Percentiles rank a stretch among this genome's conserved stretches.
phyloP scores from a whole-genome alignment of 257 asterid genomes.

The Scutellaria baicalensis region DNA sequence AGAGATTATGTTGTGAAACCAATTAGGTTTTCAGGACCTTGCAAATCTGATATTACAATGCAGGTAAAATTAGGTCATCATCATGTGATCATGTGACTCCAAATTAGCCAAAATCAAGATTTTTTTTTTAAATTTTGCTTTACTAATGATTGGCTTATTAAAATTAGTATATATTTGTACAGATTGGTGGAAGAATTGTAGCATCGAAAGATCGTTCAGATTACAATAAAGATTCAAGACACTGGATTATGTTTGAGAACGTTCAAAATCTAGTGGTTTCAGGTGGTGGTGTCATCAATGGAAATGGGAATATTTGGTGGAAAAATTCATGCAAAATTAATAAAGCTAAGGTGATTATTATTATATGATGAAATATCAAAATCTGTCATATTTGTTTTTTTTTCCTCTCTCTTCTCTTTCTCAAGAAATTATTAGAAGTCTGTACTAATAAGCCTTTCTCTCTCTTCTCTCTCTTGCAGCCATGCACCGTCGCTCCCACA shows the following conservation, averaged over 20 bases:
- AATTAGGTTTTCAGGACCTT: conserved; percentile 52
- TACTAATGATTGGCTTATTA: too few relatives aligned
- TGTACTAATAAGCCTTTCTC: not conserved
- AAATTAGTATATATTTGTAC: not conserved
- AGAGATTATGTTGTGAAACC: conserved; percentile 36
- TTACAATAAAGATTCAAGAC: conserved; percentile 38
- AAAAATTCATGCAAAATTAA: conserved; percentile 69
- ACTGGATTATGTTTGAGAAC: conserved; percentile 48
- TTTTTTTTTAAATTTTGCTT: too few relatives aligned
- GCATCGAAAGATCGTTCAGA: conserved; percentile 48
- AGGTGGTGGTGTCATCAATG: conserved; percentile 70
- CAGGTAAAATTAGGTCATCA: conserved; percentile 30
- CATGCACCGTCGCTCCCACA: conserved; percentile 80
- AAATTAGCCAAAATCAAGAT: too few relatives aligned
- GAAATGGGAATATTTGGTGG: conserved; percentile 88
- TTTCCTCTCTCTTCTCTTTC: too few relatives aligned
- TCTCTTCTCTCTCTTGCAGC: conserved; percentile 28
- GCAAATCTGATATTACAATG: conserved; percentile 41
- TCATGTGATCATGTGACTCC: too few relatives aligned
- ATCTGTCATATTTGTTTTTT: too few relatives aligned
- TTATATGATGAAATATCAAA: not conserved
- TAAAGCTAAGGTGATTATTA: conserved; percentile 25
- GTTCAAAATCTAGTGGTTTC: conserved; percentile 45
- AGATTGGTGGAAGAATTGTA: conserved; percentile 50
- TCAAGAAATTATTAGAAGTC: too few relatives aligned